phyloP scores from a whole-genome alignment of 2,329 filamentous ascomycete genomes.

The Ophiostoma perfectum region DNA sequence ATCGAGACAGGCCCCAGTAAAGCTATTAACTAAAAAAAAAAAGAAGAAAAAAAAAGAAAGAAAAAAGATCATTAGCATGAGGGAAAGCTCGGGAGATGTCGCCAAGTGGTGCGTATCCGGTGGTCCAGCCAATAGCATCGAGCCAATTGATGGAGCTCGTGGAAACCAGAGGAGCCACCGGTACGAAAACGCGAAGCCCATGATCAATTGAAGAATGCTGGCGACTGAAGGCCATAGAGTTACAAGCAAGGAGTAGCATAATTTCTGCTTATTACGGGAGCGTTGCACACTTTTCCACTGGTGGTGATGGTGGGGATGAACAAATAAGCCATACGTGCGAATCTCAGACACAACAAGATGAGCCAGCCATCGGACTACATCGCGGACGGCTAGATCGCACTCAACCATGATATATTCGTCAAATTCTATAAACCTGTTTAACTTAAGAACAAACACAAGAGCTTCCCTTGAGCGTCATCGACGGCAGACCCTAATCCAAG shows the following conservation, averaged over 20 bases:
- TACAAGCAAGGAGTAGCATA: too few species aligned
- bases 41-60: constrained; percentile 16
- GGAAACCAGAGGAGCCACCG: not conserved
- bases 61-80: constrained; percentile 18
- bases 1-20: not conserved
- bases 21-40: not conserved
- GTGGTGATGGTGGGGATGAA: not conserved
- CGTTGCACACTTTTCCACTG: too few species aligned
- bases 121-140: constrained; percentile 27
- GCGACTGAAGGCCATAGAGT: not conserved
- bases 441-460: too few species aligned
- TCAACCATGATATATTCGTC: too few species aligned
- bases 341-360: too few species aligned
- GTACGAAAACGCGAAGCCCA: constrained; percentile 5
- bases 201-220: not conserved
- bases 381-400: too few species aligned
- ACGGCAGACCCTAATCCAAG: constrained; percentile 39
- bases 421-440: too few species aligned
- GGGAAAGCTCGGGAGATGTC: constrained; percentile 36
- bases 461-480: too few species aligned
- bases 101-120: constrained; percentile 26
- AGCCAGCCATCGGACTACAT: too few species aligned
- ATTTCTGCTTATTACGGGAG: too few species aligned
- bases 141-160: constrained; percentile 25
- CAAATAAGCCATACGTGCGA: not conserved